A percentile compares a stretch with the other conserved stretches of the same genome.
Conservation (phyloP, 805 yeast genomes). For the Kluyveromyces wickerhamii region DNA sequence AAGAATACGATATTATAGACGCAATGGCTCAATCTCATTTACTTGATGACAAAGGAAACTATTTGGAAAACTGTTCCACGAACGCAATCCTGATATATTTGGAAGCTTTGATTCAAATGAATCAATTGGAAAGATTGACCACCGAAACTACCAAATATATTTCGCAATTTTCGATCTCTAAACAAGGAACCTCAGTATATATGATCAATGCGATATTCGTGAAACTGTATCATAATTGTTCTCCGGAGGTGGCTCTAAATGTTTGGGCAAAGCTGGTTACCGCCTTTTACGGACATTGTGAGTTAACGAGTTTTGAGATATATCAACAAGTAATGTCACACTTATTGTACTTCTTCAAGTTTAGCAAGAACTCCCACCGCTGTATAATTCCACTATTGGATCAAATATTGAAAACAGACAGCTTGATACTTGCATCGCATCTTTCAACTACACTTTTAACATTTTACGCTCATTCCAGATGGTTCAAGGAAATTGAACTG, state of each 20-base stretch:
- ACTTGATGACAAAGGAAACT: constrained; percentile 7
- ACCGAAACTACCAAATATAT: constrained; percentile 13
- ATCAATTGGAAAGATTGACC: constrained; percentile 11
- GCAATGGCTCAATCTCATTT: constrained; percentile 14
- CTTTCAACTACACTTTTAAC: constrained; percentile 23
- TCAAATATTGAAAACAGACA: constrained; percentile 5
- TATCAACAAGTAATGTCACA: constrained; percentile 7
- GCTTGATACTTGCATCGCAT: constrained; percentile 22
- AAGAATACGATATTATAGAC: constrained; percentile 13
- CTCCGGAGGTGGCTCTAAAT: constrained; percentile 7
- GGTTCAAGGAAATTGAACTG: constrained; percentile 11
- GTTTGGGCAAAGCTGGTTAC: constrained; percentile 23
- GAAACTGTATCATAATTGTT: constrained; percentile 5
- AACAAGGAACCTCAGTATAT: constrained; percentile 12
- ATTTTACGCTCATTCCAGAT: constrained; percentile 12
- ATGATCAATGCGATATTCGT: constrained; percentile 15
- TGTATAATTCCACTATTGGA: neutral
- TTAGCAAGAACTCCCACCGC: constrained; percentile 1
- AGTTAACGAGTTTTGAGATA: constrained; percentile 16
- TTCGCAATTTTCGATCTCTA: constrained; percentile 16
- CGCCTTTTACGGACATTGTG: constrained; percentile 22
- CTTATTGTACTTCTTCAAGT: constrained; percentile 1
- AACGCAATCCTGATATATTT: constrained; percentile 17
- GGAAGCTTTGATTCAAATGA: constrained; percentile 12
- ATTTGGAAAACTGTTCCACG: constrained; percentile 11